These are phyloP conservation scores for Cyamopsis tetragonoloba DNA, from an alignment of 306 rosid species.

Conservation along the genomic window DNA sequence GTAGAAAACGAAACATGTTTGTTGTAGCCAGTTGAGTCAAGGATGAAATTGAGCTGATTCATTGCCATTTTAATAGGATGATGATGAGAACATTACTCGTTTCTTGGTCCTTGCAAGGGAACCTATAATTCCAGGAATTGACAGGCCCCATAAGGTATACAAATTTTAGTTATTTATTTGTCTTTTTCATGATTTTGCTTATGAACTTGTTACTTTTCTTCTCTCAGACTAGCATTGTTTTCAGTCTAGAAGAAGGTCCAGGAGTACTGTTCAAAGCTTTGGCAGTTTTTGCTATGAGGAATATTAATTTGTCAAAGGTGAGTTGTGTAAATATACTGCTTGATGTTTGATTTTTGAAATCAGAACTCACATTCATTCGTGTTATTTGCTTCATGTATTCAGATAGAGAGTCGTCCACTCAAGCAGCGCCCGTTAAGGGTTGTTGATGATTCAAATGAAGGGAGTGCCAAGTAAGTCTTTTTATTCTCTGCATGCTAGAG, in stretches of 20 bases:
- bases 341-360: background rate
- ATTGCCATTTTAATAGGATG: slow-evolving; percentile 50
- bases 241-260: slow-evolving; percentile 82
- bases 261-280: slow-evolving; percentile 88
- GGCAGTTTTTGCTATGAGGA: slow-evolving; percentile 75
- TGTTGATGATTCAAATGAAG: slow-evolving; percentile 74
- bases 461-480: slow-evolving; percentile 70
- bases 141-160: slow-evolving; percentile 56
- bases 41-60: slow-evolving; percentile 27
- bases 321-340: slow-evolving; percentile 12
- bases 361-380: background rate
- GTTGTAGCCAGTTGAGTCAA: background rate
- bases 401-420: slow-evolving; percentile 88
- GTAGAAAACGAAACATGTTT: background rate
- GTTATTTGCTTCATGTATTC: slow-evolving; percentile 30
- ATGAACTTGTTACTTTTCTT: slow-evolving; percentile 18
- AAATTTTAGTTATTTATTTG: background rate
- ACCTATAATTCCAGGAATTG: slow-evolving; percentile 69
- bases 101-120: slow-evolving; percentile 86
- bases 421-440: slow-evolving; percentile 65
- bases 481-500: background rate
- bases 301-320: slow-evolving; percentile 73
- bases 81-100: slow-evolving; percentile 67
- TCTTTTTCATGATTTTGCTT: slow-evolving; percentile 3
- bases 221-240: slow-evolving; percentile 79